These are phyloP conservation scores for Dionaea muscipula DNA, from an alignment of 179 eudicot genomes.

Conservation along the genomic window DNA sequence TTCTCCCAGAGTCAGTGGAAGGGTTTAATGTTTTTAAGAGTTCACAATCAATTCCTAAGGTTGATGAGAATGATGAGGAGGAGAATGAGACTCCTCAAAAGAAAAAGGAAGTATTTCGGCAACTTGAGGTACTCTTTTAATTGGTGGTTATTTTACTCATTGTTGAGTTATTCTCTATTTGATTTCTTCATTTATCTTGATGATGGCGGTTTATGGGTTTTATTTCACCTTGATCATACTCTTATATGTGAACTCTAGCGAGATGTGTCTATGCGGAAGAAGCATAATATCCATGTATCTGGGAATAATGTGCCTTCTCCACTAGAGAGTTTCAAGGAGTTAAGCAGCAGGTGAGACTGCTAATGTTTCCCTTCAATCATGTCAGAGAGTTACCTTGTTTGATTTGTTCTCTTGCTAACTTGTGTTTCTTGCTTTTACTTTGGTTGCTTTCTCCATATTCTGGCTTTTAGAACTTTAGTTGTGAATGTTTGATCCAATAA, in stretches of 20 bases:
- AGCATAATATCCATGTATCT: constrained; percentile 57
- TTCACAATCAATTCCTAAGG: constrained; percentile 23
- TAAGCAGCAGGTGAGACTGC: constrained; percentile 50
- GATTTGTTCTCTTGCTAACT: no score
- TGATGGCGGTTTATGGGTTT: not conserved
- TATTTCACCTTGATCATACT: constrained; percentile 5
- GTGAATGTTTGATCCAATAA: not conserved
- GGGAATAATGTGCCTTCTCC: constrained; percentile 83
- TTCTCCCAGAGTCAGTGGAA: constrained; percentile 42
- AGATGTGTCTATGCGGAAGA: constrained; percentile 62
- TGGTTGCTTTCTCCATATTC: not conserved
- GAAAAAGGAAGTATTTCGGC: constrained; percentile 57
- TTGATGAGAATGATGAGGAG: constrained; percentile 22
- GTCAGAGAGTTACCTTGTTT: no score
- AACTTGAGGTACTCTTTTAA: constrained; percentile 49
- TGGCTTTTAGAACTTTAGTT: not conserved
- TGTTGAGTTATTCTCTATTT: not conserved
- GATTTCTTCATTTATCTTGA: not conserved
- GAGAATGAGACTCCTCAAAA: constrained; percentile 24
- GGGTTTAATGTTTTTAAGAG: constrained; percentile 78
- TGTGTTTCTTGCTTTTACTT: not conserved
- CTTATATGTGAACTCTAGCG: constrained; percentile 27
- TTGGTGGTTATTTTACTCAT: not conserved
- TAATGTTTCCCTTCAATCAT: no score
- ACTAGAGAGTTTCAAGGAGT: constrained; percentile 63